Evolutionary conservation across 208 protist species (phyloP).

Genomic region (Trypanosoma congolense): DNA sequence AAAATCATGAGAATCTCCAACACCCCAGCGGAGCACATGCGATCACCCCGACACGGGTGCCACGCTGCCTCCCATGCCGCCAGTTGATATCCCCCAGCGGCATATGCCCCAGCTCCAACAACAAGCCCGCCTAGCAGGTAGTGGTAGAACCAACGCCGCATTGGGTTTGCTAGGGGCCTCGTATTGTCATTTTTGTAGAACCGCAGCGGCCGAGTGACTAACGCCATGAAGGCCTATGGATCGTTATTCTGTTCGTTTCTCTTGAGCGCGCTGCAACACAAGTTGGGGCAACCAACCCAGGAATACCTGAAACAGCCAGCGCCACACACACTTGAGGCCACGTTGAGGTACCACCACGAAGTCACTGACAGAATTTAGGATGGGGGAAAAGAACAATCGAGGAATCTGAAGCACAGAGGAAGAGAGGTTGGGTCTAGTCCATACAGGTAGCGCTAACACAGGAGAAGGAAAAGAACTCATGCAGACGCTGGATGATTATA

Average conservation of each 20-base stretch:
- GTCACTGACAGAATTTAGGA: no score
- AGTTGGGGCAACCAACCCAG: no score
- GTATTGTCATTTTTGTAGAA: constrained; percentile 1
- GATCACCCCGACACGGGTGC: constrained; percentile 30
- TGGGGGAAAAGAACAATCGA: no score
- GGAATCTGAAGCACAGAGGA: no score
- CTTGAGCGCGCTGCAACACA: no score
- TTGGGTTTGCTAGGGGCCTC: constrained; percentile 42
- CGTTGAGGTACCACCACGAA: no score
- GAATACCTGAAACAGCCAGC: no score
- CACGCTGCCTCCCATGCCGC: constrained; percentile 54
- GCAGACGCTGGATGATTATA: no score
- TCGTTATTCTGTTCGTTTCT: neutral
- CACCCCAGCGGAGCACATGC: constrained; percentile 49
- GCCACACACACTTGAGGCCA: no score
- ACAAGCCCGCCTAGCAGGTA: constrained; percentile 36
- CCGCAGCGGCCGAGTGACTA: neutral
- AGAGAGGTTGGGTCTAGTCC: no score
- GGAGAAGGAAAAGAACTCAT: no score
- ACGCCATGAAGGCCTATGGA: neutral
- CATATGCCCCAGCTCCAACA: constrained; percentile 27
- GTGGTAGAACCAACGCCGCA: constrained; percentile 77
- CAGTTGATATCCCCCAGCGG: constrained; percentile 38
- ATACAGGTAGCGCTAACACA: no score
- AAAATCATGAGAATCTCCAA: constrained; percentile 62